Evolutionary conservation across 768 basidiomycete genomes (phyloP), one percentile per base, ranked within the genome.

Genomic region (Boletus coccyginus): DNA sequence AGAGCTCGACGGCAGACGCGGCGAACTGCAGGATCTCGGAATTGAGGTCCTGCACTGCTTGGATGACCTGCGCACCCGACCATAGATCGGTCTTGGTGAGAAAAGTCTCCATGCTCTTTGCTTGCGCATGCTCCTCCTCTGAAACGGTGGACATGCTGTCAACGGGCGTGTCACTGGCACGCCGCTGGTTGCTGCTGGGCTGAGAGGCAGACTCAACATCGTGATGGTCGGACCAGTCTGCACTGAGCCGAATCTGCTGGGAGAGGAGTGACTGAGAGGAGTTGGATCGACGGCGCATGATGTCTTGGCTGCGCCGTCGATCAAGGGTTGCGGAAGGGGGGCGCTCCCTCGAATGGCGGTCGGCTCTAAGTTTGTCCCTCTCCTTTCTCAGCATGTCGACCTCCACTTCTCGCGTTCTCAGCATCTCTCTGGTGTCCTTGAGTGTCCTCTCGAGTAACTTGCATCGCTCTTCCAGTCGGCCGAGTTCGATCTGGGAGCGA

Each of bases 11-110:
- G 8, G 86, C 88, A 24, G 85, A 81, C 16, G 88, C 87, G 10
- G 88, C 85, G 56, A 88, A 88, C 59, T 89, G 89, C n/a, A 88
- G 78, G 56, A 90, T 86, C 70, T 90, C 88, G 0, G 86, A 83
- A 66, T 91, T 91, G 68, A 91, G 78, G 63, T 91, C 89, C 59
- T 87, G 85, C 14, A 91, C 83, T 3, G 87, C 84, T 66, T 91
- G 88, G 46, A 91, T 80, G 67, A 91, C 79, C 66, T 90, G 87
- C 1, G 87, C 84, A 13, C 89, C 89, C 2, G 88, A 88, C 86
- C 85, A 88, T 32, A 70, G 64, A 69, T 91, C 89, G 33, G 82
- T 84, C 57, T 88, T 85, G 16, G 87, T 88, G 73, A 90, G 78
- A 70, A 85, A 90, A 21, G 78, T 75, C 66, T 90, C 90, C 53